These are phyloP conservation scores for Cryptosporidium muris DNA, from an alignment of 169 alveolate genomes.

Conservation along the genomic window DNA sequence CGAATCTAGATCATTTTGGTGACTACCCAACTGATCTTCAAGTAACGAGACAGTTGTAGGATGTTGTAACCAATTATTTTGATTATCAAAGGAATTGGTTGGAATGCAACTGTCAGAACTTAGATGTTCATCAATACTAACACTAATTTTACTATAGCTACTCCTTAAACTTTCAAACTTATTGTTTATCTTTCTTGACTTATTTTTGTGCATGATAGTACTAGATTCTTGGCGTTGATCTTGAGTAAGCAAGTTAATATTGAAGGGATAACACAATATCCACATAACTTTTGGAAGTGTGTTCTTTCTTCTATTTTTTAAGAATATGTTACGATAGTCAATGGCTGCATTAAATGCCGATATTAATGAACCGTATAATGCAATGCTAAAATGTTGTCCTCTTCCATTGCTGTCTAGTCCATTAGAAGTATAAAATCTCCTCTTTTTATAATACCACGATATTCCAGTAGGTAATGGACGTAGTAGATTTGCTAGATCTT, in stretches of 20 bases:
- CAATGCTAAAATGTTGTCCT: constrained; percentile 67
- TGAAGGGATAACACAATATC: constrained; percentile 57
- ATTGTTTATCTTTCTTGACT: neutral
- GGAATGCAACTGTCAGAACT: constrained; percentile 21
- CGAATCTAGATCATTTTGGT: constrained; percentile 37
- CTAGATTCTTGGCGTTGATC: neutral
- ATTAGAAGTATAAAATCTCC: constrained; percentile 69
- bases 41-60: constrained; percentile 62
- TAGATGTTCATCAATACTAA: neutral
- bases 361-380: constrained; percentile 56
- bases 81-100: constrained; percentile 30
- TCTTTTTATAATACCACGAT: constrained; percentile 66
- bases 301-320: constrained; percentile 59
- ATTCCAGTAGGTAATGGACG: constrained; percentile 67
- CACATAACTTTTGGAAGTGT: constrained; percentile 47
- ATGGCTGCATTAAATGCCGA: constrained; percentile 70
- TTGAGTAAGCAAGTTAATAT: neutral
- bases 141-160: constrained; percentile 17
- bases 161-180: neutral
- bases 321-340: constrained; percentile 54
- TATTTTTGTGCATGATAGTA: neutral
- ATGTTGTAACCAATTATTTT: constrained; percentile 59
- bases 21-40: constrained; percentile 35
- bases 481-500: constrained; percentile 56
- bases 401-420: constrained; percentile 72